Evolutionary conservation across 1,284 basidiomycete genomes (phyloP).

Genomic region (Tetrapyrgos nigripes): DNA sequence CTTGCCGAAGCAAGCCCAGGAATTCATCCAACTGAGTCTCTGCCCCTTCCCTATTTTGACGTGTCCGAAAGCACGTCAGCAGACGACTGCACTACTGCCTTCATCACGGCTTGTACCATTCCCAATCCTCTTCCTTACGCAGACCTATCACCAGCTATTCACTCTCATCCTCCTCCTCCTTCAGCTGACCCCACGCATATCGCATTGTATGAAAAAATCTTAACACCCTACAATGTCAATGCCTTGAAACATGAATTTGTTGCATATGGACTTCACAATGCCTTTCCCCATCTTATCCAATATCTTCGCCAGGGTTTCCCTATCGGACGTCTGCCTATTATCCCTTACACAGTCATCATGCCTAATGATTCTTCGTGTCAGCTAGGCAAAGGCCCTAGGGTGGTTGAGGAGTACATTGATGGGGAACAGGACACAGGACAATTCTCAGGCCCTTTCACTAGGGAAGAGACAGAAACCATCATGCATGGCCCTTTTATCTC

Average conservation of each 20-base stretch:
- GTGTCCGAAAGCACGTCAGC: neutral
- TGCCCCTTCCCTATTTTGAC: neutral
- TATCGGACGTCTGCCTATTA: slow-evolving; percentile 34
- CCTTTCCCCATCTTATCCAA: neutral
- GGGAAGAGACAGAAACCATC: slow-evolving; percentile 29
- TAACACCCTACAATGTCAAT: slow-evolving; percentile 1
- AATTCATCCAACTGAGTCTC: too few species aligned
- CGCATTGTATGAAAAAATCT: slow-evolving; percentile 4
- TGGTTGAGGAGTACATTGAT: slow-evolving; percentile 34
- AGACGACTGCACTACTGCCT: neutral
- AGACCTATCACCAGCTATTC: neutral
- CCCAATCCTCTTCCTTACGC: neutral
- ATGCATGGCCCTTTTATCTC: slow-evolving; percentile 28
- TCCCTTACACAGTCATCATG: slow-evolving; percentile 21
- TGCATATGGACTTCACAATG: neutral
- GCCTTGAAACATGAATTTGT: slow-evolving; percentile 1
- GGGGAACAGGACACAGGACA: slow-evolving; percentile 27
- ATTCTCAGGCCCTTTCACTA: slow-evolving; percentile 30
- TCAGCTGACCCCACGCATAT: neutral
- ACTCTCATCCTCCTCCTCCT: neutral
- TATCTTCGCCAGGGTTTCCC: slow-evolving; percentile 30
- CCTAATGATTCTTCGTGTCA: slow-evolving; percentile 30
- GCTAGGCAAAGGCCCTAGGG: slow-evolving; percentile 3
- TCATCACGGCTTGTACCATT: too few species aligned
- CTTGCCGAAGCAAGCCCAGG: neutral